Base-by-base conservation (phyloP, 2,329 filamentous ascomycete genomes). In the Nigrograna mackinnonii region DNA sequence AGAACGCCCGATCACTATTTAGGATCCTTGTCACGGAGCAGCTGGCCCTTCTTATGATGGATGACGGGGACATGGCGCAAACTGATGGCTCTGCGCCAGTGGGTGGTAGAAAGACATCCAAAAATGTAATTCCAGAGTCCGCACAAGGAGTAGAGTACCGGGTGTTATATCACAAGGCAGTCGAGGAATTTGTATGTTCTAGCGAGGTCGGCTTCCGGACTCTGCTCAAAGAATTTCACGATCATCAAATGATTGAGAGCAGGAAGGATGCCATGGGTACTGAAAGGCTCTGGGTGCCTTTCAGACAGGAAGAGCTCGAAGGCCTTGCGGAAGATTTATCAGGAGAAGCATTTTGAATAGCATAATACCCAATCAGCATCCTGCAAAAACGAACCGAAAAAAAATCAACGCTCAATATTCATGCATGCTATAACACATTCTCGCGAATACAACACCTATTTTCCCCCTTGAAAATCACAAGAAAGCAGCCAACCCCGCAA, bases 171-270 rank as follows among this genome's bases (percentile, higher is more conserved):
- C 91, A 95, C 65, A 96, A 96, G 73, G 91, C 94, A 2, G 87
- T 92, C 4, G 91, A 96, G 70, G 91, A 96, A 62, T 97, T 99
- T 67, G 94, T 99, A 37, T 96, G 92, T 67, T 94, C 89, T 56
- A 96, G 88, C 46, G 94, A 97, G 72, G 91, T 97, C 80, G 91
- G 89, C 49, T 97, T 97, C 73, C 80, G 94, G 47, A 96, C 91
- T 19, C 68, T 99, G 63, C 71, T 99, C 49, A 97, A 97, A 72
- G 94, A 99, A 80, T 94, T 99, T 67, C 90, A 96, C 64, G 94
- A 99, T 60, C 94, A 99, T 73, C 90, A 96, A 62, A 97, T 99
- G 84, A 87, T 99, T 50, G 89, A 89, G 41, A 95, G 88, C 48
- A 83, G 85, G 49, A 92, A 92, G 62, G 92, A 99, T 66, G 80